phyloP scores from a whole-genome alignment of 2,329 filamentous ascomycete species.

The Zymoseptoria pseudotritici region DNA sequence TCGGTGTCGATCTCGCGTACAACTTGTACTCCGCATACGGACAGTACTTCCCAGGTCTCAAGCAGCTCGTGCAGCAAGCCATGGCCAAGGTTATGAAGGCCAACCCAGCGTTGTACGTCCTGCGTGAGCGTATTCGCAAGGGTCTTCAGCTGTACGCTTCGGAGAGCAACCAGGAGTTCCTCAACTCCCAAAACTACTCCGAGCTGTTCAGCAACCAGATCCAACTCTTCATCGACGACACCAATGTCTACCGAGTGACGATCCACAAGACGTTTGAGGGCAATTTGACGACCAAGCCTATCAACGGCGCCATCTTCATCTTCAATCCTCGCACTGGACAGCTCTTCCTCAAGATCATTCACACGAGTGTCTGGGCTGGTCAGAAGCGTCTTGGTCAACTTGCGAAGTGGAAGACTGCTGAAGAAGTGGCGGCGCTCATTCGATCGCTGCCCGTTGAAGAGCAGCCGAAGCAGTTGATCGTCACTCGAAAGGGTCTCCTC shows the following conservation, averaged over 20 bases:
- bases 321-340: conserved; percentile 99
- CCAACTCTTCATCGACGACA: conserved; percentile 97
- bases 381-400: conserved; percentile 98
- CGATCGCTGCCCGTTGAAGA: conserved; percentile 93
- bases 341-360: conserved; percentile 97
- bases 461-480: conserved; percentile 96
- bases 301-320: conserved; percentile 99
- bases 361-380: conserved; percentile 97
- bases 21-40: conserved; percentile 97
- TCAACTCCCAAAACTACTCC: conserved; percentile 99
- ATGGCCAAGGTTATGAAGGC: conserved; percentile 99
- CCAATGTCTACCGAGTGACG: conserved; percentile 97
- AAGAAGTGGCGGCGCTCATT: conserved; percentile 97
- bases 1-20: conserved; percentile 94
- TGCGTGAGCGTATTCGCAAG: conserved; percentile 96
- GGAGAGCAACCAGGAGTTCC: conserved; percentile 97
- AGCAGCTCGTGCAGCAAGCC: conserved; percentile 90
- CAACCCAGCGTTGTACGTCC: conserved; percentile 90
- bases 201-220: conserved; percentile 99
- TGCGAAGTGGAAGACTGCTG: conserved; percentile 98
- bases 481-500: conserved; percentile 91
- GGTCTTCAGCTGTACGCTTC: conserved; percentile 96
- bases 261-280: conserved; percentile 99
- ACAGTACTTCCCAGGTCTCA: conserved; percentile 96
- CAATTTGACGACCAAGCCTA: conserved; percentile 97